Percentiles rank a stretch among this genome's conserved stretches.
Evolutionary conservation across 805 yeast genomes (phyloP).

Genomic region (Starmerella stigmatis): DNA sequence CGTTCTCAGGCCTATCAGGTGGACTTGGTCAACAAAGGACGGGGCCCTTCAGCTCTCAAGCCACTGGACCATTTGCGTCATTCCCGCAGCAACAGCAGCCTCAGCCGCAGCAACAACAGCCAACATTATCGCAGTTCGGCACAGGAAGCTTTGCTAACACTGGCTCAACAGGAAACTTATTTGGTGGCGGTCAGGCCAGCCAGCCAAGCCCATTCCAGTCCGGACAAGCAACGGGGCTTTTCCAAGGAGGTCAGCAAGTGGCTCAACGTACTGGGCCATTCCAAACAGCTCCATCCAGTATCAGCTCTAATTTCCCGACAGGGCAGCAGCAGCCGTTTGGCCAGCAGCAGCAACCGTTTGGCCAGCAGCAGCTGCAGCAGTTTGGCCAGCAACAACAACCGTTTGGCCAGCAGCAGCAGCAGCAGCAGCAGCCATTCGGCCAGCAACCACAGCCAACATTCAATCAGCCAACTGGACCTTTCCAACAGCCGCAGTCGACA

Average conservation of each 20-base stretch:
- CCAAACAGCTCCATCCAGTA: neutral
- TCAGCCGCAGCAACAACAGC: slow-evolving; percentile 12
- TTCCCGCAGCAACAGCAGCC: slow-evolving; percentile 15
- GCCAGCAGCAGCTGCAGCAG: slow-evolving; percentile 6
- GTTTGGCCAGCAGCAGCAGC: neutral
- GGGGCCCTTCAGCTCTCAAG: slow-evolving; percentile 11
- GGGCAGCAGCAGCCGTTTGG: slow-evolving; percentile 3
- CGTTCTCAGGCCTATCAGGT: slow-evolving; percentile 8
- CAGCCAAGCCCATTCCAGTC: slow-evolving; percentile 1
- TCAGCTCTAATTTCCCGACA: neutral
- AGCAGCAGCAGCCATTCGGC: slow-evolving; percentile 1
- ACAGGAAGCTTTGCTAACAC: neutral
- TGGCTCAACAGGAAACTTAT: neutral
- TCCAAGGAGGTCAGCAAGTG: neutral
- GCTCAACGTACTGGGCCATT: neutral
- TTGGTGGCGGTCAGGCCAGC: neutral
- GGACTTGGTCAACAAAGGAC: slow-evolving; percentile 12
- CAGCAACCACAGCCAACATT: slow-evolving; percentile 32
- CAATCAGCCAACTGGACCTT: slow-evolving; percentile 24
- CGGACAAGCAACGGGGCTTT: neutral
- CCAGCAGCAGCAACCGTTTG: slow-evolving; percentile 1
- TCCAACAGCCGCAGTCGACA: slow-evolving; percentile 1
- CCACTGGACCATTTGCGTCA: slow-evolving; percentile 5
- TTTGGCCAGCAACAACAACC: neutral
- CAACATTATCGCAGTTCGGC: too few species aligned